Evolutionary conservation across 176 grass and related monocot species (phyloP), one percentile per base, ranked within the genome.

Genomic region (Triticum timopheevii): DNA sequence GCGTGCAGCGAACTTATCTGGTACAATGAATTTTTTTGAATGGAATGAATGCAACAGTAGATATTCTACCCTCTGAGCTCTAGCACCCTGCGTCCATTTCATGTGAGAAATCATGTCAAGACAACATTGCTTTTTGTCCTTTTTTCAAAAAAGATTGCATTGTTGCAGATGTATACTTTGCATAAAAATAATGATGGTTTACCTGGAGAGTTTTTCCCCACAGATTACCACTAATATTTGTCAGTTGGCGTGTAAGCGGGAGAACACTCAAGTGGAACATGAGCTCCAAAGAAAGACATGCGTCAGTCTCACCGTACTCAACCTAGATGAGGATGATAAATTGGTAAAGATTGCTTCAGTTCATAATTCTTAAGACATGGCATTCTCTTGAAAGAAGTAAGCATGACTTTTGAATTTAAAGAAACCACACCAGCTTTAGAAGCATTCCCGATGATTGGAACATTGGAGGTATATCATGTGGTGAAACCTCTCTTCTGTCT

Each of bases 231-330:
- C 97, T 96, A 80, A 96, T 99, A 68, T 99, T 99, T 70, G 94
- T 99, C 59, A 99, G 74, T 87, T 96, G 97, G 20, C 97, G 88
- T 83, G 94, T 94, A 81, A 99, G 90, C 2, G 92, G 97, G 8
- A 99, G 90, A 87, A 95, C 87, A 88, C 97, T 99, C 75, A 99
- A 88, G 73, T 99, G 92, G 90, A 99, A 94, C 97, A 99, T 94
- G 40, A 99, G 91, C 87, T 99, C 92, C 85, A 96, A 85, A 62
- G 97, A 96, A 77, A 99, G 92, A 87, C 89, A 96, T 39, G 97
- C 97, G 88, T 99, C 94, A 79, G 91, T 93, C 88, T 99, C 94
- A 33, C 97, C 87, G 34, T 81, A 96, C 85, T 93, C 91, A 84
- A 91, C 92, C 97, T 99, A 92, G 9, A 76, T 88, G 58, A 74